A percentile compares a stretch with the other conserved stretches of the same genome.
Evolutionary conservation across 345 rosid species (phyloP).

Genomic region (Salix arbutifolia): DNA sequence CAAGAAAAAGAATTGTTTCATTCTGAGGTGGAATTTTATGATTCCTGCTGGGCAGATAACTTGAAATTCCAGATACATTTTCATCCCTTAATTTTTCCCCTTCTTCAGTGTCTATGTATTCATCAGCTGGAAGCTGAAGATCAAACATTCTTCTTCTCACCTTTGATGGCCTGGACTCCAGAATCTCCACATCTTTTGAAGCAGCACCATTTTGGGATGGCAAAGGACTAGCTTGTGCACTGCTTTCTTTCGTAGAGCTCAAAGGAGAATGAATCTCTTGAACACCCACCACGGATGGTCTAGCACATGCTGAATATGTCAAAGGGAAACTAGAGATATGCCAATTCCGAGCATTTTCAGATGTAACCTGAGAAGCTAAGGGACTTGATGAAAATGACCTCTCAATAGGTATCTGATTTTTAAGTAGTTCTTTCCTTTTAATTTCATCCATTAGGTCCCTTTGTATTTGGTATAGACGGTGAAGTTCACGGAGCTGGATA

Average conservation of each 20-base stretch:
- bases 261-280: constrained; percentile 54
- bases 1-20: constrained; percentile 30
- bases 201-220: constrained; percentile 47
- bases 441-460: constrained; percentile 65
- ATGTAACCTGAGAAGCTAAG: constrained; percentile 48
- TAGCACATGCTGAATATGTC: constrained; percentile 45
- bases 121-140: constrained; percentile 81
- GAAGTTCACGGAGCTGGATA: constrained; percentile 59
- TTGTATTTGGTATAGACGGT: constrained; percentile 61
- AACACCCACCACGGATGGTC: constrained; percentile 43
- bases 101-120: constrained; percentile 60
- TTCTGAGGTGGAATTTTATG: constrained; percentile 32
- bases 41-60: constrained; percentile 43
- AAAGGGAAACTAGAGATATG: constrained; percentile 52
- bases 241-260: constrained; percentile 48
- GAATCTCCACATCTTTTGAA: constrained; percentile 50
- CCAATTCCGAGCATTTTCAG: constrained; percentile 68
- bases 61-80: constrained; percentile 35
- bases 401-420: constrained; percentile 34
- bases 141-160: constrained; percentile 73
- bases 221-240: constrained; percentile 46
- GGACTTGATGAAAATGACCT: constrained; percentile 53
- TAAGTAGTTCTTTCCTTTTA: constrained; percentile 46
- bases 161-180: constrained; percentile 67
- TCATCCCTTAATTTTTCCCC: constrained; percentile 31